Evolutionary conservation across 176 grass and related monocot species (phyloP), one percentile per base, ranked within the genome.

Genomic region (Rhynchospora breviuscula): DNA sequence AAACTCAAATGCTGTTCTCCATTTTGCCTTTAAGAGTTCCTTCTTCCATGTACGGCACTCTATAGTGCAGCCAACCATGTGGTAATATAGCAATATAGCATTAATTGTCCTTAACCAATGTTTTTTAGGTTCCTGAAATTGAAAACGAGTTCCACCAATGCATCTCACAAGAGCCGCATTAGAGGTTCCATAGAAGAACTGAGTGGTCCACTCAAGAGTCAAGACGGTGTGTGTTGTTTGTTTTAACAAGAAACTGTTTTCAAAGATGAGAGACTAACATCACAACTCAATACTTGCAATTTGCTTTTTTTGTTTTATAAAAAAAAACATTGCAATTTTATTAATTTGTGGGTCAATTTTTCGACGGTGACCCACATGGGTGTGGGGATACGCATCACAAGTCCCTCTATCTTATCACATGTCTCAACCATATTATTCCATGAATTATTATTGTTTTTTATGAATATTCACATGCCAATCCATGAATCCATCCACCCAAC

Each of bases 381-480:
- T 7, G 40, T 72, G 22, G 14, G 57, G 15, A 33, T 81, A 12
- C 18, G 0, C 56, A 81, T 63, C 43, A 21, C 23, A 79, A 79
- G 63, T 64, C 23, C 5, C 63, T 22, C 3, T 81, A 81, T 81
- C 51, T 19, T 62, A 45, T 80, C 63, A 11, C 60, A 81, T 62
- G 58, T 66, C 45, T 44, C 26, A 62, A 54, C 78, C 78, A 80
- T 59, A 3, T 44, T 14, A 81, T 65, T 45, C 18, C 1, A 29
- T 81, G 60, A 81, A 65, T 8, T 48, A 66, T 18, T 25, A 63
- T 81, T 81, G 21, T 45, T 40, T 81, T 49, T 47, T 54, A 54
- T 76, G 10, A 61, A 82, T 52, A 25, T 29, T 66, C 11, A 82
- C 79, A 82, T 82, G 60, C 19, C n/a, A 52, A 46, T 82, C 14